Evolutionary conservation across 495 filamentous ascomycete species (phyloP).

Genomic region (Neurospora intermedia): DNA sequence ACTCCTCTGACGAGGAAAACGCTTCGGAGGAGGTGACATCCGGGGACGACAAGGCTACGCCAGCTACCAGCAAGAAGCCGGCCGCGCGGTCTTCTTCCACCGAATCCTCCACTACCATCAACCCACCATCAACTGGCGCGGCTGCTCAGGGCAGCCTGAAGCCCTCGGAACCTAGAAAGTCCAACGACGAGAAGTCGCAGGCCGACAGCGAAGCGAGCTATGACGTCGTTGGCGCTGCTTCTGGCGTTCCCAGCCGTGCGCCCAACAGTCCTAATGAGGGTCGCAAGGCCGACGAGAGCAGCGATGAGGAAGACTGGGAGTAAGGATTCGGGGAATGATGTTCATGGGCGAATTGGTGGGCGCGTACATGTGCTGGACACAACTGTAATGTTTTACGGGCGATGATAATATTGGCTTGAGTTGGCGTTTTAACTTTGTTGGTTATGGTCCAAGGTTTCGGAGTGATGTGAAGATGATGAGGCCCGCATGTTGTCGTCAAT

Average conservation of each 20-base stretch:
- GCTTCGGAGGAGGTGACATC: conserved; percentile 13
- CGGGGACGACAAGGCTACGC: conserved; percentile 20
- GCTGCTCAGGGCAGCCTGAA: conserved; percentile 33
- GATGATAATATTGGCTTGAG: not conserved
- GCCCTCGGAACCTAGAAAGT: conserved; percentile 58
- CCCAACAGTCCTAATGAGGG: conserved; percentile 56
- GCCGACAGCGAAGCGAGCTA: conserved; percentile 89
- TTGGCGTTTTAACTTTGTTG: conserved; percentile 2
- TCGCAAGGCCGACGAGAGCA: conserved; percentile 35
- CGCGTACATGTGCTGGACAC: conserved; percentile 2
- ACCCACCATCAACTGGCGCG: conserved; percentile 20
- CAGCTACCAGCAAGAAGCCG: conserved; percentile 10
- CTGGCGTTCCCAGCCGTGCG: conserved; percentile 69
- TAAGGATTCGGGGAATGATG: conserved; percentile 25
- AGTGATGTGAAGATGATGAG: not conserved
- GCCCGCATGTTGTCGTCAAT: not conserved
- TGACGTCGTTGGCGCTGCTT: conserved; percentile 67
- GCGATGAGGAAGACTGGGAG: conserved; percentile 69
- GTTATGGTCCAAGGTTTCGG: not conserved
- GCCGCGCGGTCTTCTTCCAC: conserved; percentile 31
- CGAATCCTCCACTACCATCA: conserved; percentile 43
- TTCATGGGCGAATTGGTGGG: not conserved
- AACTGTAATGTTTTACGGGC: not conserved
- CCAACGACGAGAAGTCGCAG: conserved; percentile 74
- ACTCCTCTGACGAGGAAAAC: conserved; percentile 18